These are phyloP conservation scores for Diaporthe citri DNA, from an alignment of 2,329 filamentous ascomycete species.

Conservation along the genomic window DNA sequence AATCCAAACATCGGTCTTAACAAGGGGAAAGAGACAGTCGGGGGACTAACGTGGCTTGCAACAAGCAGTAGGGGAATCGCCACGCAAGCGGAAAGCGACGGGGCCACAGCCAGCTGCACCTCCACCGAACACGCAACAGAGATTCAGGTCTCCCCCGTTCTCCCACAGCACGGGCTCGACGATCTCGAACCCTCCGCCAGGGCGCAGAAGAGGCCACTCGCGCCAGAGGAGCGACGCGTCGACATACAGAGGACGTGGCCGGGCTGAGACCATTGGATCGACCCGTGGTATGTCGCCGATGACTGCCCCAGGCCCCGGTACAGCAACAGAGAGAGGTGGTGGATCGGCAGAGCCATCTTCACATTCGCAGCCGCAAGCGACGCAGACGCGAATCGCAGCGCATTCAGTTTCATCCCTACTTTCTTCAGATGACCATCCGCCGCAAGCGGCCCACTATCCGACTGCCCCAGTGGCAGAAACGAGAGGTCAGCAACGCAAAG, in stretches of 20 bases:
- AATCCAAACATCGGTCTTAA: conserved; percentile 59
- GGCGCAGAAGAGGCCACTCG: conserved; percentile 70
- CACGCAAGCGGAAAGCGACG: conserved; percentile 86
- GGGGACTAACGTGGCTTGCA: conserved; percentile 57
- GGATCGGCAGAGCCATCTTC: conserved; percentile 45
- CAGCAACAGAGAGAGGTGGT: conserved; percentile 49
- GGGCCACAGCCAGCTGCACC: conserved; percentile 64
- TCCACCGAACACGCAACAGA: conserved; percentile 59
- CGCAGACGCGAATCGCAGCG: conserved; percentile 49
- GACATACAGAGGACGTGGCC: conserved; percentile 54
- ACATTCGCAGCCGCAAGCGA: conserved; percentile 40
- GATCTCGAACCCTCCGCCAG: conserved; percentile 64
- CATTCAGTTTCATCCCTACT: conserved; percentile 61
- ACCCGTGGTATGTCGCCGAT: conserved; percentile 54
- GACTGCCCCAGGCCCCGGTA: conserved; percentile 48
- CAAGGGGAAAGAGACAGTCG: conserved; percentile 48
- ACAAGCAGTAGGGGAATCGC: conserved; percentile 78
- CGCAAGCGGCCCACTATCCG: conserved; percentile 43
- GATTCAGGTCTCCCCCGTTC: conserved; percentile 67
- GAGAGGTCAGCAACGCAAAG: conserved; percentile 45
- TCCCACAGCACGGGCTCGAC: conserved; percentile 61
- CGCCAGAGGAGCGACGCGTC: conserved; percentile 73
- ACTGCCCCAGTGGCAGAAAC: conserved; percentile 44
- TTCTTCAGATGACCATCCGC: conserved; percentile 56
- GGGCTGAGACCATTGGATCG: conserved; percentile 51